Percentiles rank a stretch among this genome's conserved stretches.
Evolutionary conservation across 129 eudicot genomes (phyloP).

Genomic region (Ambrosia artemisiifolia): DNA sequence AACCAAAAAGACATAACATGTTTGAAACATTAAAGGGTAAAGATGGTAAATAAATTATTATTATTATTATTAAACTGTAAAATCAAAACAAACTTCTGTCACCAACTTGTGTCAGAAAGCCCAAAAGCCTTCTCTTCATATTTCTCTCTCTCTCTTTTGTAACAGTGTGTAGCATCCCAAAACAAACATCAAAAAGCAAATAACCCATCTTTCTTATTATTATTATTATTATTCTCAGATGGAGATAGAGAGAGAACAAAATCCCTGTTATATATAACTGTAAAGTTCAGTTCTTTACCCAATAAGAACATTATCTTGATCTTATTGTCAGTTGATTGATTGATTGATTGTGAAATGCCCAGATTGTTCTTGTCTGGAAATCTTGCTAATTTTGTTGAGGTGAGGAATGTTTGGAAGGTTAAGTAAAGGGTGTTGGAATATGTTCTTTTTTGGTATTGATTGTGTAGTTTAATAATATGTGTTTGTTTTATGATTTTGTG

Average conservation of each 20-base stretch:
- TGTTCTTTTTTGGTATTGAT: slow-evolving; percentile 3
- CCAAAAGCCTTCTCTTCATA: slow-evolving; percentile 13
- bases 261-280: slow-evolving; percentile 15
- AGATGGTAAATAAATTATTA: neutral
- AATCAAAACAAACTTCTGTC: slow-evolving; percentile 28
- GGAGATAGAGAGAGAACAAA: slow-evolving; percentile 14
- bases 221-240: neutral
- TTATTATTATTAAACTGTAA: neutral
- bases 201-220: slow-evolving; percentile 9
- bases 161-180: slow-evolving; percentile 15
- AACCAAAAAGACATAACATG: neutral
- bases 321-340: slow-evolving; percentile 21
- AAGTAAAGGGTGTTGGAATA: neutral
- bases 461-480: neutral
- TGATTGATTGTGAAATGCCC: slow-evolving; percentile 28
- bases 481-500: neutral
- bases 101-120: slow-evolving; percentile 31
- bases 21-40: neutral
- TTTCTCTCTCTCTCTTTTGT: slow-evolving; percentile 7
- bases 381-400: slow-evolving; percentile 6
- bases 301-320: neutral
- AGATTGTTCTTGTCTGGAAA: neutral
- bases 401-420: slow-evolving; percentile 4
- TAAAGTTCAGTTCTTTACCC: slow-evolving; percentile 8
- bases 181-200: slow-evolving; percentile 29